Conservation (phyloP, 345 rosid genomes). For the Ricinus communis region DNA sequence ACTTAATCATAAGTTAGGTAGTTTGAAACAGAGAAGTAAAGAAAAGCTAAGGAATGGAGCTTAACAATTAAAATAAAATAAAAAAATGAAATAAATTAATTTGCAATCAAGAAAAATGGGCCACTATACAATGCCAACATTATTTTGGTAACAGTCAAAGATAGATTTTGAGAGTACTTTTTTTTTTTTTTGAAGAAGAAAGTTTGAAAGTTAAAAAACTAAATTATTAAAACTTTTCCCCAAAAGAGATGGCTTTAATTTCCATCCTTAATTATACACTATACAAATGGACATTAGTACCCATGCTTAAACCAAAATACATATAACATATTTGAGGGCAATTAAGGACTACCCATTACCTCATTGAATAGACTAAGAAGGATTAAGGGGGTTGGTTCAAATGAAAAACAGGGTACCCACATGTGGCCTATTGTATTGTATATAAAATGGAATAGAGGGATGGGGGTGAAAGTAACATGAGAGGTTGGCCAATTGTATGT, state of each 20-base stretch:
- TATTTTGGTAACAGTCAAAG: conserved; percentile 47
- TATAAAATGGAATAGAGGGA: conserved; percentile 7
- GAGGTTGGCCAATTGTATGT: conserved; percentile 19
- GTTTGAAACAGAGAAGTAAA: conserved; percentile 38
- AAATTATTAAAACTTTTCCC: conserved; percentile 4
- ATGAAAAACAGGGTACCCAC: conserved; percentile 12
- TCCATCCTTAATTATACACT: conserved; percentile 13
- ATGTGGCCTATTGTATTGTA: conserved; percentile 17
- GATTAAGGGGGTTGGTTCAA: not conserved
- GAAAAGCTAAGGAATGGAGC: conserved; percentile 40
- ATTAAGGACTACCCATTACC: conserved; percentile 23
- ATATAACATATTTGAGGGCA: conserved; percentile 17
- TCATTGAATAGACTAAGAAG: not conserved
- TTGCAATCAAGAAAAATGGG: conserved; percentile 39
- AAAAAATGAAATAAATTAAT: too few species aligned
- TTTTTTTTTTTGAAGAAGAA: too few species aligned
- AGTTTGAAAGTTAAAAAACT: conserved; percentile 17
- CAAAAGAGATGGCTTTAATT: conserved; percentile 22
- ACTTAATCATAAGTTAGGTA: conserved; percentile 42
- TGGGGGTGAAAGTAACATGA: conserved; percentile 36
- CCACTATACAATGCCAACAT: conserved; percentile 16
- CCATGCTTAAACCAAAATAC: conserved; percentile 8
- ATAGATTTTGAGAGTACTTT: too few species aligned
- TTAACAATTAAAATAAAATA: conserved; percentile 13
- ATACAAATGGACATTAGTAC: conserved; percentile 16